These are phyloP conservation scores for Pseudocercospora crystallina DNA, from an alignment of 2,329 filamentous ascomycete genomes.

Conservation along the genomic window DNA sequence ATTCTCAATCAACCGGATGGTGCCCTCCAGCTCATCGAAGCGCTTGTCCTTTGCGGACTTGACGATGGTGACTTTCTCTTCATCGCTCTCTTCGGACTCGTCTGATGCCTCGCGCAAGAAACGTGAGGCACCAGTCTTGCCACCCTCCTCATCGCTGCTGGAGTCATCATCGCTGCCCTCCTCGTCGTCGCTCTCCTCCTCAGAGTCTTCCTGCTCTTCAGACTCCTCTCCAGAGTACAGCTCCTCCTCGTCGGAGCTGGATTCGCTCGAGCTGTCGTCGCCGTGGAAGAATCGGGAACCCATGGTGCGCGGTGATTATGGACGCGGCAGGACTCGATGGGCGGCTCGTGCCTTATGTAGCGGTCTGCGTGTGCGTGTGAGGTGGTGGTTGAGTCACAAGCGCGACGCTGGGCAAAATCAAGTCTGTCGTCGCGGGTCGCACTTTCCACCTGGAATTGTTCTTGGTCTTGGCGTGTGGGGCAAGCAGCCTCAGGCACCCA, in stretches of 20 bases:
- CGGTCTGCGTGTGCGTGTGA: background rate
- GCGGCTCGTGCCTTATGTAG: constrained; percentile 17
- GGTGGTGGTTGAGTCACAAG: constrained; percentile 2
- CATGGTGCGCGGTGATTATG: constrained; percentile 17
- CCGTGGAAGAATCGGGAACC: constrained; percentile 92
- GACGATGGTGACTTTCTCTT: constrained; percentile 80
- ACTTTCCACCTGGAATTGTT: no score
- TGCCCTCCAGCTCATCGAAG: constrained; percentile 86
- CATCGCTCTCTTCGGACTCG: constrained; percentile 72
- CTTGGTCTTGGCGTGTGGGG: no score
- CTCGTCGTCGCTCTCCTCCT: constrained; percentile 37
- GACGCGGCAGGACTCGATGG: background rate
- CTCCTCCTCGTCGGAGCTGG: constrained; percentile 90
- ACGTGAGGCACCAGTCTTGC: constrained; percentile 69
- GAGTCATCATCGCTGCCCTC: constrained; percentile 54
- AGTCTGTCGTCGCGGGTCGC: no score
- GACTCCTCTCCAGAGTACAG: constrained; percentile 80
- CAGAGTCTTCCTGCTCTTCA: constrained; percentile 55
- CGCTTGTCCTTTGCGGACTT: constrained; percentile 99
- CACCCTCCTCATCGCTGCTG: constrained; percentile 55
- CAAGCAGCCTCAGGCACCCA: no score
- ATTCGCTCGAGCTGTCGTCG: constrained; percentile 93
- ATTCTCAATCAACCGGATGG: constrained; percentile 90
- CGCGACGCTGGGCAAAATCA: background rate
- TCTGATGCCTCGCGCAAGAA: constrained; percentile 73